A percentile compares a stretch with the other conserved stretches of the same genome.
Evolutionary conservation across 2,329 filamentous ascomycete genomes (phyloP).

Genomic region (Nemania sp.): DNA sequence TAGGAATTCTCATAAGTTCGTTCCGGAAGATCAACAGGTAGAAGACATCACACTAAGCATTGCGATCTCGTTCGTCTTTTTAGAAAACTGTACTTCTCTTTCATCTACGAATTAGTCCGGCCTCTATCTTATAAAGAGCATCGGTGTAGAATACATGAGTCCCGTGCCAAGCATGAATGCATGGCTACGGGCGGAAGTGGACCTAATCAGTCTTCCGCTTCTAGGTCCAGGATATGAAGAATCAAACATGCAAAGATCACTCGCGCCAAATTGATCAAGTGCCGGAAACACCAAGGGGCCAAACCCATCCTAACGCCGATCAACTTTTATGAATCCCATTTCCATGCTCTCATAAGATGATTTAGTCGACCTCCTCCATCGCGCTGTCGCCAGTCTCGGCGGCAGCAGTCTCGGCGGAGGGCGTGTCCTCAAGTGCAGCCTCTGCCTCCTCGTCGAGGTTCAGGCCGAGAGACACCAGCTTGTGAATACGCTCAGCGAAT

Average conservation of each 20-base stretch:
- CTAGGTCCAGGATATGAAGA: constrained; percentile 48
- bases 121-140: constrained; percentile 50
- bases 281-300: constrained; percentile 52
- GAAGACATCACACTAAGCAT: neutral
- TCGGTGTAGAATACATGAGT: constrained; percentile 52
- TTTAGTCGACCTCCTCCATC: constrained; percentile 99
- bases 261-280: constrained; percentile 47
- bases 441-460: constrained; percentile 96
- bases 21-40: too few relatives aligned
- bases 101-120: constrained; percentile 49
- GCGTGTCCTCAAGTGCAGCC: constrained; percentile 75
- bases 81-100: constrained; percentile 31
- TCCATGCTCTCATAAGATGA: constrained; percentile 44
- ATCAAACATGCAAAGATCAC: constrained; percentile 47
- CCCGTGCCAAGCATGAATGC: constrained; percentile 37
- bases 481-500: constrained; percentile 99
- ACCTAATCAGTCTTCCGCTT: constrained; percentile 32
- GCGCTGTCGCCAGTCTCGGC: constrained; percentile 84
- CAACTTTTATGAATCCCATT: constrained; percentile 56
- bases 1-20: too few relatives aligned
- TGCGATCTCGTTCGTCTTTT: neutral
- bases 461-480: constrained; percentile 96
- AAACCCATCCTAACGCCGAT: constrained; percentile 57
- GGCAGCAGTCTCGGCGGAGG: constrained; percentile 68
- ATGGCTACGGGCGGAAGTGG: constrained; percentile 39